Evolutionary conservation across 2,329 filamentous ascomycete genomes (phyloP).

Genomic region (Penicillium sp.): DNA sequence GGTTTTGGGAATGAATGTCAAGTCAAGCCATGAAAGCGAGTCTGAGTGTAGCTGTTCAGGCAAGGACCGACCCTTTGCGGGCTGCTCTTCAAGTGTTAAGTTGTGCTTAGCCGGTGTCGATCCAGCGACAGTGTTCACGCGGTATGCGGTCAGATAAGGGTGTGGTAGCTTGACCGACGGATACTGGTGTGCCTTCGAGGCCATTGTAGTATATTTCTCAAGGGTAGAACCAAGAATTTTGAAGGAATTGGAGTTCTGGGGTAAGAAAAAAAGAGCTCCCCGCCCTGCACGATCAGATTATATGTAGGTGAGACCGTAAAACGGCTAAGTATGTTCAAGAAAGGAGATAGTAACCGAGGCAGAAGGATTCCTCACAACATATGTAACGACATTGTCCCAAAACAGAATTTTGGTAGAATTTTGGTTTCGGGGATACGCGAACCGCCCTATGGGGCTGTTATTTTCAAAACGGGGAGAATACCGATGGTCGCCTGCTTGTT

Average conservation of each 20-base stretch:
- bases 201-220: conserved; percentile 5
- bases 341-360: conserved; percentile 5
- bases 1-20: conserved; percentile 21
- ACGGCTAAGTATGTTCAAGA: not conserved
- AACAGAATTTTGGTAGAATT: not conserved
- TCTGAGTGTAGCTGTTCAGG: conserved; percentile 40
- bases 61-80: conserved; percentile 27
- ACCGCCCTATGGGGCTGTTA: not conserved
- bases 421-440: not conserved
- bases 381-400: not conserved
- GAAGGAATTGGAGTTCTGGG: not conserved
- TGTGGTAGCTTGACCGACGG: conserved; percentile 47
- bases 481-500: not conserved
- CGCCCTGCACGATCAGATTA: not conserved
- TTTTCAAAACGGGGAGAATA: not conserved
- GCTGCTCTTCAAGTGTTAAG: conserved; percentile 35
- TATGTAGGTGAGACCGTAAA: not conserved
- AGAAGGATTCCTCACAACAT: not conserved
- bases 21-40: conserved; percentile 36
- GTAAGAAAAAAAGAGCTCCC: not conserved
- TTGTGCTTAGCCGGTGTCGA: conserved; percentile 26
- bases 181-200: conserved; percentile 21
- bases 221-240: not conserved
- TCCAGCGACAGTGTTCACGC: conserved; percentile 30
- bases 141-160: conserved; percentile 46